These are phyloP conservation scores for Cryphonectria carpinicola DNA, from an alignment of 2,329 filamentous ascomycete genomes.

Conservation along the genomic window DNA sequence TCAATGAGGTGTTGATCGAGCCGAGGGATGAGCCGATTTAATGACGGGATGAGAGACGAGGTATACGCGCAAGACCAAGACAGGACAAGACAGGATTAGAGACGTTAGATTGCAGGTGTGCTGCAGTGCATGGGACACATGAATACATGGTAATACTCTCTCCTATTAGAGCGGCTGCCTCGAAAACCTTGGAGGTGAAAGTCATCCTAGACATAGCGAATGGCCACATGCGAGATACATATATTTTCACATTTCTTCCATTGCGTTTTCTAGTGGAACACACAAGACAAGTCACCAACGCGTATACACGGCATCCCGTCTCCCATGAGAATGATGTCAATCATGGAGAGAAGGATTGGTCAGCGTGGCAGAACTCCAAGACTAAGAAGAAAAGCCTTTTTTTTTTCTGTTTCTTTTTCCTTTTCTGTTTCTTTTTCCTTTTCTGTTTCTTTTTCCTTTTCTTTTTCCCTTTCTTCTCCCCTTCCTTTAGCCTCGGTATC, in stretches of 20 bases:
- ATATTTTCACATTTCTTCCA: too few species aligned
- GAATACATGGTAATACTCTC: not conserved
- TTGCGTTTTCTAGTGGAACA: too few species aligned
- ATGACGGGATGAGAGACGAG: slow-evolving; percentile 13
- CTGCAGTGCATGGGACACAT: not conserved
- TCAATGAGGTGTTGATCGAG: slow-evolving; percentile 82
- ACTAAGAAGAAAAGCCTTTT: not conserved
- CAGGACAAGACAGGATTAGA: not conserved
- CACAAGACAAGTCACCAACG: too few species aligned
- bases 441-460: too few species aligned
- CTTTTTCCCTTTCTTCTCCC: too few species aligned
- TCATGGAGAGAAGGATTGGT: not conserved
- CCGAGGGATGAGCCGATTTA: slow-evolving; percentile 76
- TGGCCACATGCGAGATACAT: too few species aligned
- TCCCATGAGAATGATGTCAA: too few species aligned
- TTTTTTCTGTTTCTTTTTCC: too few species aligned
- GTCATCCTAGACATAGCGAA: too few species aligned
- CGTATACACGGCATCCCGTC: too few species aligned
- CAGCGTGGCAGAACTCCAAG: not conserved
- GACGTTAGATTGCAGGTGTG: not conserved
- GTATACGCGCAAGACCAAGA: not conserved
- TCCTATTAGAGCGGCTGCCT: not conserved
- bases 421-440: too few species aligned
- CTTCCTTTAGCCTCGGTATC: not conserved
- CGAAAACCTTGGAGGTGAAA: too few species aligned